Conservation (phyloP, 2,329 filamentous ascomycete genomes). For the Alternaria sp. region DNA sequence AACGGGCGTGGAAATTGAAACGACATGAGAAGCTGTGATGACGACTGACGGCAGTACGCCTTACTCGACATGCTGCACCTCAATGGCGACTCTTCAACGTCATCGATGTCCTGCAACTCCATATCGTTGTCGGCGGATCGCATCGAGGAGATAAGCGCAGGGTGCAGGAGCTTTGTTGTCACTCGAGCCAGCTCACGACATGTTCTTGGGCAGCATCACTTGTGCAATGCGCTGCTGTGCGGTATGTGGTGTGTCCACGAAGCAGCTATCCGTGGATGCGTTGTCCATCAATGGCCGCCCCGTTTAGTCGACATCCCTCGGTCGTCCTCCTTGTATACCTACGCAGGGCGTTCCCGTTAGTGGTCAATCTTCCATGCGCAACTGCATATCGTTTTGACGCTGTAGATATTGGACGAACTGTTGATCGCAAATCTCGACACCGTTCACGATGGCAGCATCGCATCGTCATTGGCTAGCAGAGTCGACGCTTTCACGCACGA, state of each 20-base stretch:
- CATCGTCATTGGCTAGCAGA: neutral
- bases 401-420: neutral
- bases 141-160: slow-evolving; percentile 33
- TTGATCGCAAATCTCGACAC: neutral
- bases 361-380: neutral
- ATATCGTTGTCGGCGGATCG: neutral
- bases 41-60: slow-evolving; percentile 19
- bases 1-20: neutral
- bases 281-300: slow-evolving; percentile 14
- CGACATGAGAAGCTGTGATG: slow-evolving; percentile 7
- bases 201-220: slow-evolving; percentile 20
- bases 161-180: slow-evolving; percentile 18
- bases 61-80: slow-evolving; percentile 11
- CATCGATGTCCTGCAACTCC: neutral
- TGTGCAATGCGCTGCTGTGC: slow-evolving; percentile 26
- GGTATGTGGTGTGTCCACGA: slow-evolving; percentile 21
- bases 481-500: neutral
- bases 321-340: neutral
- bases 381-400: neutral
- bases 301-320: neutral
- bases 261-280: slow-evolving; percentile 22
- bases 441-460: neutral
- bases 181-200: slow-evolving; percentile 12
- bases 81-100: neutral
- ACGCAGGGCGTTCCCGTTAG: neutral